Evolutionary conservation across 345 rosid species (phyloP).

Genomic region (Brassica incana): DNA sequence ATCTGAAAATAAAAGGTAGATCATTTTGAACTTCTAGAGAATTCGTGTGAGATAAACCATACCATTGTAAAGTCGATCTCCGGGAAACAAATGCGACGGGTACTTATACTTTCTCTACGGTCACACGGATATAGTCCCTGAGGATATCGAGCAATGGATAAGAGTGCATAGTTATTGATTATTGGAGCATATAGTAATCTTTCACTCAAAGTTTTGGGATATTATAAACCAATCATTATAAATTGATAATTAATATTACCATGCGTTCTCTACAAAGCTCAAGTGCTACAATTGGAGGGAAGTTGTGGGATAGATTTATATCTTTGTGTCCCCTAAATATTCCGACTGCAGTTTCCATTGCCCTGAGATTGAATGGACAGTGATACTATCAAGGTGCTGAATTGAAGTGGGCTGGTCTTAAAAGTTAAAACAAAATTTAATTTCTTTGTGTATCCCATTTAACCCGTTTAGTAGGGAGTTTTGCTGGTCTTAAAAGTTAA

Average conservation of each 20-base stretch:
- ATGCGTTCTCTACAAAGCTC: slow-evolving; percentile 78
- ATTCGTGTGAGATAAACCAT: not conserved
- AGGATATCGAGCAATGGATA: not conserved
- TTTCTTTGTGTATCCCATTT: not conserved
- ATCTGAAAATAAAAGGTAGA: not conserved
- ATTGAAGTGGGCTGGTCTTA: not conserved
- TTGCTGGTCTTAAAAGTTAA: not conserved
- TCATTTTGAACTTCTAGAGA: not conserved
- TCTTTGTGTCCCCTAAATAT: slow-evolving; percentile 49
- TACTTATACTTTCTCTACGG: slow-evolving; percentile 51
- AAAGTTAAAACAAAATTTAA: too few species aligned
- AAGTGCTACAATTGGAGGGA: slow-evolving; percentile 66
- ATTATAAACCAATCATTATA: not conserved
- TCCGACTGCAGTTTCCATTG: slow-evolving; percentile 72
- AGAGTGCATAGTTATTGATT: not conserved
- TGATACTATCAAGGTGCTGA: not conserved
- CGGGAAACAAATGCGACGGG: slow-evolving; percentile 47
- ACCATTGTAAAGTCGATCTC: slow-evolving; percentile 69
- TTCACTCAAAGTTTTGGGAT: not conserved
- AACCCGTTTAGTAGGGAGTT: not conserved
- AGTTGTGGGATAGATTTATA: slow-evolving; percentile 6
- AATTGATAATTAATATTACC: slow-evolving; percentile 23
- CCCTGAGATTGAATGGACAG: slow-evolving; percentile 40
- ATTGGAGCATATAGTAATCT: not conserved
- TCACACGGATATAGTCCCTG: slow-evolving; percentile 84